Percentiles rank a stretch among this genome's conserved stretches.
Conservation (phyloP, 257 asterid species). For the Primulina huaijiensis region DNA sequence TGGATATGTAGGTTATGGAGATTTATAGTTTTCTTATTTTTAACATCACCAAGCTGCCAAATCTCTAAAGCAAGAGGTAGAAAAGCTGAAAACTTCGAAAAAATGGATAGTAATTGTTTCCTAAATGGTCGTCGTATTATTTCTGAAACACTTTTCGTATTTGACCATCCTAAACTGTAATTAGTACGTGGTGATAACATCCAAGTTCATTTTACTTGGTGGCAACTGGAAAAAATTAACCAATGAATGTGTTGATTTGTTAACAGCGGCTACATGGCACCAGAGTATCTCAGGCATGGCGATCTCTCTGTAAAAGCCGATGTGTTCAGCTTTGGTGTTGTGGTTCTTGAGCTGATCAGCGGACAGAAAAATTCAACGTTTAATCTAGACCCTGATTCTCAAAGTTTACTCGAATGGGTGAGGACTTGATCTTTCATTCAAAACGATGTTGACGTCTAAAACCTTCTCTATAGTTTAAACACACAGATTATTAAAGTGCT, state of each 20-base stretch:
- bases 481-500: not conserved
- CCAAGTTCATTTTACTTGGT: not conserved
- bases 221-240: constrained; percentile 3
- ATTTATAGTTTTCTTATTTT: no score
- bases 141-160: not conserved
- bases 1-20: not conserved
- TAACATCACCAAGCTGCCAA: not conserved
- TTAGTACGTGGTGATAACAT: not conserved
- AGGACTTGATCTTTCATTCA: constrained; percentile 23
- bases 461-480: not conserved
- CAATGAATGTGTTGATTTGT: constrained; percentile 22
- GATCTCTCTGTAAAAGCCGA: constrained; percentile 74
- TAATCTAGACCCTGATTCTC: constrained; percentile 59
- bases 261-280: constrained; percentile 97
- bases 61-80: not conserved
- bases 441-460: no score
- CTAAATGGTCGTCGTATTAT: not conserved
- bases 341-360: constrained; percentile 82
- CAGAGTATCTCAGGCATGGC: constrained; percentile 85
- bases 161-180: not conserved
- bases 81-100: no score
- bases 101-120: not conserved
- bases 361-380: constrained; percentile 83
- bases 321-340: constrained; percentile 90
- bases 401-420: constrained; percentile 80